phyloP scores from a whole-genome alignment of 257 asterid species.

The Nicotiana sylvestris region DNA sequence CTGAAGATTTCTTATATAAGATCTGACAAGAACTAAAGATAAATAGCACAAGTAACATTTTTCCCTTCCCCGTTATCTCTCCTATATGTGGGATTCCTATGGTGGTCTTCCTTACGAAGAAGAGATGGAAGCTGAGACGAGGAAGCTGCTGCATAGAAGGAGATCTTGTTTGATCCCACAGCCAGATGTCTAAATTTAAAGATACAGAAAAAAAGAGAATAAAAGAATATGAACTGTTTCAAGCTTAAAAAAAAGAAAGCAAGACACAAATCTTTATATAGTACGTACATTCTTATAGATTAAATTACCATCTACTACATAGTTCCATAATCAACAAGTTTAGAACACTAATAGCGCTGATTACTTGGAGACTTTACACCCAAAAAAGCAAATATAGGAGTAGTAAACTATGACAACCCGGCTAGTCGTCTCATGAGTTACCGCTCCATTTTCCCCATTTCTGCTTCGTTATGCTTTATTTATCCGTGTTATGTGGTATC shows the following conservation, averaged over 20 bases:
- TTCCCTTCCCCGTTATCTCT: background rate
- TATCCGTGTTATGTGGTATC: no score
- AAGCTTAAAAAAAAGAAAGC: background rate
- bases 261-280: background rate
- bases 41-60: background rate
- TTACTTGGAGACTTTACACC: background rate
- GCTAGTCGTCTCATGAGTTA: no score
- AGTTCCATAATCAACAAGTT: background rate
- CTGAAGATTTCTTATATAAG: background rate
- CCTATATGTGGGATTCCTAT: background rate
- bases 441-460: no score
- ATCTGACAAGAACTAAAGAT: background rate
- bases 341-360: background rate
- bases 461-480: no score
- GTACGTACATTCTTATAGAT: no score
- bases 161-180: background rate
- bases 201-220: background rate
- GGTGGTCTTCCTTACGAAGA: background rate
- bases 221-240: background rate
- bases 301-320: background rate
- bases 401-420: no score
- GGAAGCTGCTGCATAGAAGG: background rate
- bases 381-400: background rate
- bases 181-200: background rate
- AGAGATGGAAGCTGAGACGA: background rate